Evolutionary conservation across 164 flowering plant genomes (phyloP).

Genomic region (Cinnamomum micranthum): DNA sequence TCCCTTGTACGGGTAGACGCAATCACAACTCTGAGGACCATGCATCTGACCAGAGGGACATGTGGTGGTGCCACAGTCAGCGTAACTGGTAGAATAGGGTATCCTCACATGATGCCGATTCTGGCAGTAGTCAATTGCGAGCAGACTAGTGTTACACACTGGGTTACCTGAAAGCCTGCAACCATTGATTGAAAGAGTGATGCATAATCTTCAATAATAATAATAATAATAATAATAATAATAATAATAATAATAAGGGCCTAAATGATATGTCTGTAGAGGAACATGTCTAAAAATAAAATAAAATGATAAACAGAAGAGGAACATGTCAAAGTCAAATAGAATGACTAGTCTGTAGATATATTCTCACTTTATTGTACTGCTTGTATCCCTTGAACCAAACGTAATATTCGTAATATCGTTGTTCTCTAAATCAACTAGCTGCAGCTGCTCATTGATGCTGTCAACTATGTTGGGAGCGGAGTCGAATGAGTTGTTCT

Average conservation of each 20-base stretch:
- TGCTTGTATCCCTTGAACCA: conserved; percentile 37
- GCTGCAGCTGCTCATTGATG: conserved; percentile 52
- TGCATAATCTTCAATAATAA: neutral
- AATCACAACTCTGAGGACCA: conserved; percentile 78
- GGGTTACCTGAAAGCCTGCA: conserved; percentile 76
- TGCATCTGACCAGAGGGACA: conserved; percentile 49
- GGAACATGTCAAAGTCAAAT: too few species aligned
- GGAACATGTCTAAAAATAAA: too few species aligned
- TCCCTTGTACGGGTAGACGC: conserved; percentile 75
- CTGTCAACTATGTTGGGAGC: conserved; percentile 51
- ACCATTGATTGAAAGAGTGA: neutral
- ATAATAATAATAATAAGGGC: neutral
- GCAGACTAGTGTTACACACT: conserved; percentile 36
- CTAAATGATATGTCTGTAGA: too few species aligned
- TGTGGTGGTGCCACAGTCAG: conserved; percentile 45
- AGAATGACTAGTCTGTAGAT: neutral
- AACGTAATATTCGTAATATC: conserved; percentile 38
- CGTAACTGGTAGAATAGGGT: conserved; percentile 63
- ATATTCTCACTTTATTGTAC: conserved; percentile 49
- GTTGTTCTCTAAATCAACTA: conserved; percentile 72
- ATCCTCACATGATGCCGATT: conserved; percentile 28
- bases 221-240: too few species aligned
- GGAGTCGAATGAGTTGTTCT: conserved; percentile 54
- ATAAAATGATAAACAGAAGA: too few species aligned
- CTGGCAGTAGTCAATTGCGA: conserved; percentile 50